Base-by-base conservation (phyloP, 129 eudicot species). In the Artemisia argyi region DNA sequence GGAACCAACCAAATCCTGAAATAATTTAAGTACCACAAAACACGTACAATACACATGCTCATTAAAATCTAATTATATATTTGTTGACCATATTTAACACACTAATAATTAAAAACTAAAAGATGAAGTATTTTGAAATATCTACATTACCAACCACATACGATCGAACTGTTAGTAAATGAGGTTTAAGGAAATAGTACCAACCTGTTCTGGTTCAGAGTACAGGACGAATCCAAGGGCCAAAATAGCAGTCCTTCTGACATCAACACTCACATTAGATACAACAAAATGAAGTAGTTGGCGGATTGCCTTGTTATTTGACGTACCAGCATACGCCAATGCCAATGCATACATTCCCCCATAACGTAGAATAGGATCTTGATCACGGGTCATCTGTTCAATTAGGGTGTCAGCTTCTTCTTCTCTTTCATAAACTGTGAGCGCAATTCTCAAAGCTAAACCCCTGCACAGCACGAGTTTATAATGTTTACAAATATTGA, bases 271-370 rank as follows among this genome's bases (percentile, higher is more conserved):
- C 20, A 90, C 97, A 83, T 94, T 97, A 1, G 99, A 94, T 52
- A 94, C 99, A 65, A 97, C 99, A 71, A 90, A 94, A 80, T 94
- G 99, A 16, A 94, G 88, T 54, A 94, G 77, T 77, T 94, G 96
- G 39, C 97, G 89, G 66, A 94, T 94, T 59, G 99, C 99, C 81
- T 94, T 94, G 74, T 94, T 94, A 73, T 90, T 94, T 59, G 86
- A 83, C 22, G 99, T 95, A 74, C 99, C 99, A 44, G 94, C 81
- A 69, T 95, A 95, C 3, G 99, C 99, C 91, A 95, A 77, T 39
- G 96, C 99, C 70, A 95, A 77, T 2, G 99, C 99, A 76, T 95
- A 95, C 97, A 95, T 95, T 32, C 99, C 99, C 32, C 98, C 98
- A 76, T 94, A 94, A 18, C 97, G 90, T 70, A 94, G 7, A 28